Conservation (phyloP, 805 yeast genomes). For the Kuraishia piskuri region DNA sequence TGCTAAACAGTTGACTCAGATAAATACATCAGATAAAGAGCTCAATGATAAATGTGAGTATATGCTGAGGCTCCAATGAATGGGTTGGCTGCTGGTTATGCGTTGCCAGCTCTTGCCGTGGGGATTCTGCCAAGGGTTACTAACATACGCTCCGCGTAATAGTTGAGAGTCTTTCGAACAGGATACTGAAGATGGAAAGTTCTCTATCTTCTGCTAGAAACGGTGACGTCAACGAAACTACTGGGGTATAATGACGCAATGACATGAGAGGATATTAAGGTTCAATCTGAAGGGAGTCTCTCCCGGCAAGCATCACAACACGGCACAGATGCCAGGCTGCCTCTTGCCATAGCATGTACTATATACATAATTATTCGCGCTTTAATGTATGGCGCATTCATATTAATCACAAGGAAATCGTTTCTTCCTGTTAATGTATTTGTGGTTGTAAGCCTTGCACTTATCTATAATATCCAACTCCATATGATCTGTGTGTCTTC, state of each 20-base stretch:
- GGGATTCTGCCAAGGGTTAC: not conserved
- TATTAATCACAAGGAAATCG: too few species aligned
- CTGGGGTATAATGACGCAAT: not conserved
- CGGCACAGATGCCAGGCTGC: not conserved
- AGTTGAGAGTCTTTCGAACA: not conserved
- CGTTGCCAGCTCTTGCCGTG: too few species aligned
- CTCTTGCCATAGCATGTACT: not conserved
- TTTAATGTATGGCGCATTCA: too few species aligned
- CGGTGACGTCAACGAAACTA: not conserved
- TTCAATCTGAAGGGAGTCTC: not conserved
- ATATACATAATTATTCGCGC: too few species aligned
- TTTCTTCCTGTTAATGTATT: too few species aligned
- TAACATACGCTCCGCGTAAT: not conserved
- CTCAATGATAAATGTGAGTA: conserved; percentile 1
- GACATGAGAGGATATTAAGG: too few species aligned
- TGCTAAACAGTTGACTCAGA: not conserved
- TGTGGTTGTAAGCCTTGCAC: too few species aligned
- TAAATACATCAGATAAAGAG: not conserved
- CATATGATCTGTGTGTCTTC: not conserved
- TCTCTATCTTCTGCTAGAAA: not conserved
- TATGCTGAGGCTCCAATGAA: not conserved
- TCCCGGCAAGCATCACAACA: not conserved
- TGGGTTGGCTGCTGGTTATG: too few species aligned
- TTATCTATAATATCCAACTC: too few species aligned
- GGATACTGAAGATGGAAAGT: not conserved